Evolutionary conservation across 441 rosid species (phyloP).

Genomic region (Pelargonium australe): DNA sequence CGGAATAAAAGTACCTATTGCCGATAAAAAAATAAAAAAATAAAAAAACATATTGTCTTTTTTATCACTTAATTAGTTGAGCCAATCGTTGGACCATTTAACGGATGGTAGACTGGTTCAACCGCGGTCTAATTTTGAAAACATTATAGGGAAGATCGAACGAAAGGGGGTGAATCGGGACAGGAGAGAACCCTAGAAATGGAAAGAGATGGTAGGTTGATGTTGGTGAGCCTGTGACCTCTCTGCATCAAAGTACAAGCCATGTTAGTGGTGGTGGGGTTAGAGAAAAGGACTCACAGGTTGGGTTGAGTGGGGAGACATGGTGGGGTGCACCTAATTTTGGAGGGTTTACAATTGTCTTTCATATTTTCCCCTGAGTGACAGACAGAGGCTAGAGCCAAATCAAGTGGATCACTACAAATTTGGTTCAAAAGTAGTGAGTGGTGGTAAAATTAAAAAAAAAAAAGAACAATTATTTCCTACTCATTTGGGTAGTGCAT

Average conservation of each 20-base stretch:
- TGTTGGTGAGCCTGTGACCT: neutral
- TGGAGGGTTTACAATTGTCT: neutral
- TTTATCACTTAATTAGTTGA: no score
- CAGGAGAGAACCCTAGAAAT: neutral
- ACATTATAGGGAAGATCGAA: no score
- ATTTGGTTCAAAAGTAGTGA: neutral
- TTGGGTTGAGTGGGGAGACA: neutral
- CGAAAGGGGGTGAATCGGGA: neutral
- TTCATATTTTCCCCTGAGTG: neutral
- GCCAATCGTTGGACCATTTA: no score
- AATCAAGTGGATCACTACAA: neutral
- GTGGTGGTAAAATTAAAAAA: neutral
- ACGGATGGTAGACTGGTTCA: no score
- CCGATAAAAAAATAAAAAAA: no score
- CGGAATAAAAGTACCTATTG: no score
- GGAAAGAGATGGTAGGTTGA: neutral
- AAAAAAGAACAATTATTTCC: slow-evolving; percentile 33
- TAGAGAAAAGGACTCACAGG: neutral
- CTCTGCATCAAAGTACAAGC: neutral
- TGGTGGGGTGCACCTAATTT: neutral
- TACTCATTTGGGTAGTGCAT: slow-evolving; percentile 40
- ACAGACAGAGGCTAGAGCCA: slow-evolving; percentile 1
- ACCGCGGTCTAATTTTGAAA: no score
- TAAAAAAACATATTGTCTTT: no score
- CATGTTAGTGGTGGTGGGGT: neutral